Evolutionary conservation across 805 yeast genomes (phyloP), one percentile per base, ranked within the genome.

Genomic region (Metschnikowia noctiluminum): DNA sequence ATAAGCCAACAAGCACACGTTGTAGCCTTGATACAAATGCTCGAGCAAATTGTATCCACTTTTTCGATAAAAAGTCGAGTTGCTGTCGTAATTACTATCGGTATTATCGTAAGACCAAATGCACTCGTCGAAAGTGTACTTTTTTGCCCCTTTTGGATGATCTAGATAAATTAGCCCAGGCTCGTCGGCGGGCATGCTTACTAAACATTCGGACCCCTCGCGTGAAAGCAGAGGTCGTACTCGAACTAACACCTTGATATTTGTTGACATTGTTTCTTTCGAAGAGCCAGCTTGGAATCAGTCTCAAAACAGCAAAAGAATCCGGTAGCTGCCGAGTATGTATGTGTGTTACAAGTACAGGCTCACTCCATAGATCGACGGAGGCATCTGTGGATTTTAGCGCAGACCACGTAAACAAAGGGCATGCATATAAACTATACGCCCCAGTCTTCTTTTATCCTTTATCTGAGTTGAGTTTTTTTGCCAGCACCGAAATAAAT

Each of bases 41-140:
- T 77, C 73, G 7, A 87, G 65, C 49, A 84, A 70, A 38, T 81
- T 83, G 10, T 73, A 70, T 0, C 91, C 95, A 14, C 82, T 71
- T 11, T 68, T 62, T 2, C 65, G 60, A 58, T 84, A 87, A 4
- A 85, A 77, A 1, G 62, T 62, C 7, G 58, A 40, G 60, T 87
- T 91, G 36, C 74, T 68, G 1, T 74, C 73, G 59, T 63, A 77
- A 30, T 70, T 43, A 1, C 61, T 40, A n/a, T 68, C 66, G 0
- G 51, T 14, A 0, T 60, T 36, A 36, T 71, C 69, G 37, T 66
- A 65, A 2, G 85, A 80, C 75, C 79, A 75, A 38, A 84, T 63
- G 9, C 80, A 72, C 15, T 69, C 70, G 54, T 83, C 85, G 57
- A 82, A 82, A 4, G 57, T 59, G 62, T 81, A 82, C 30, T 53